Evolutionary conservation across 192 early-diverging fungal genomes (phyloP).

Genomic region (Coemansia sp.): DNA sequence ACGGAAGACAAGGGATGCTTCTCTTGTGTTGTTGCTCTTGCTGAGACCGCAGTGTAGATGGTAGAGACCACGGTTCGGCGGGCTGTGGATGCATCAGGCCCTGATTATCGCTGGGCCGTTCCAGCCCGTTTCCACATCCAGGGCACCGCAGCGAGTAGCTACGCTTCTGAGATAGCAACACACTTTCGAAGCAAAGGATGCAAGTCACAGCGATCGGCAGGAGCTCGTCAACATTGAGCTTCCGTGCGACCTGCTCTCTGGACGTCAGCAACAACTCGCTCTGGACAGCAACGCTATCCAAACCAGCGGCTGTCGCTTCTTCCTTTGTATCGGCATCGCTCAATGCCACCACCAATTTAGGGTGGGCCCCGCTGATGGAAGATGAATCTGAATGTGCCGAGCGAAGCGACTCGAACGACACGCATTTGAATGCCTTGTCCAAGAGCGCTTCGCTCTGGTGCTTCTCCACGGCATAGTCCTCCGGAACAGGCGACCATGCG

Average conservation of each 20-base stretch:
- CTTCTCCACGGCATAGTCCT: not conserved
- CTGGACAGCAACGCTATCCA: not conserved
- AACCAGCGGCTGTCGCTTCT: not conserved
- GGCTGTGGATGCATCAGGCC: not conserved
- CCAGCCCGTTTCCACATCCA: conserved; percentile 18
- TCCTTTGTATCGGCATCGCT: not conserved
- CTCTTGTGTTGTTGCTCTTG: not conserved
- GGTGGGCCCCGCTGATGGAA: not conserved
- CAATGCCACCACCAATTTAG: not conserved
- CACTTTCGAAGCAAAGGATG: conserved; percentile 46
- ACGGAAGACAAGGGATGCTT: not conserved
- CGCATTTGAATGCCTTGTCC: conserved; percentile 1
- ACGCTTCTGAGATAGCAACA: conserved; percentile 18
- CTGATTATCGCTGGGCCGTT: not conserved
- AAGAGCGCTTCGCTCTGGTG: conserved; percentile 10
- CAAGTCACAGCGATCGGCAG: conserved; percentile 13
- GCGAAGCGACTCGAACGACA: conserved; percentile 11
- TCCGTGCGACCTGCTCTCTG: not conserved
- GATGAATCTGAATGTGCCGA: not conserved
- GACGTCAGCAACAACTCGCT: not conserved
- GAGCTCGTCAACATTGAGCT: not conserved
- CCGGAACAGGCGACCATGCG: not conserved
- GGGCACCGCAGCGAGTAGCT: conserved; percentile 29
- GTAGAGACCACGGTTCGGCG: conserved; percentile 4
- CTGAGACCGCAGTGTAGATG: conserved; percentile 3